phyloP scores from a whole-genome alignment of 2,329 filamentous ascomycete species.

The Aureobasidium uvarum region DNA sequence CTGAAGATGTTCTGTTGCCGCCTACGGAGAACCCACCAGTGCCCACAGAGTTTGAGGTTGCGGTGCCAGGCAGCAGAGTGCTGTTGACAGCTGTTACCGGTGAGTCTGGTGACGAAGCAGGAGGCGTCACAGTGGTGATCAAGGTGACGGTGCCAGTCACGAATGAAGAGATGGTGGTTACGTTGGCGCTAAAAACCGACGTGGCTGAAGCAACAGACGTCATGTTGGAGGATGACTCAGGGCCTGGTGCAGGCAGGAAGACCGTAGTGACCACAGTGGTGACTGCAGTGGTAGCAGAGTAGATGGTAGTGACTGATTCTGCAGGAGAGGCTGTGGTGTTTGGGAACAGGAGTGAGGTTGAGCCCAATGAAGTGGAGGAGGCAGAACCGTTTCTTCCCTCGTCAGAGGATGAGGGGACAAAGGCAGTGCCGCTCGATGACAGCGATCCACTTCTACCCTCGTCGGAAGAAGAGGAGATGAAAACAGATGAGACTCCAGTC shows the following conservation, averaged over 20 bases:
- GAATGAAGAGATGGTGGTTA: constrained; percentile 21
- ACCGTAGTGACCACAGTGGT: constrained; percentile 23
- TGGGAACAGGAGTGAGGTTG: background rate
- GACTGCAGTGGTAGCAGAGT: constrained; percentile 20
- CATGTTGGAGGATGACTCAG: constrained; percentile 12
- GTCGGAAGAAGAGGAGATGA: constrained; percentile 14
- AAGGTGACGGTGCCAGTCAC: constrained; percentile 19
- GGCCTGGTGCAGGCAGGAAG: background rate
- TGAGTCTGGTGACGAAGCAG: constrained; percentile 35
- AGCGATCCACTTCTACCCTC: constrained; percentile 15
- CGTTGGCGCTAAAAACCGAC: constrained; percentile 12
- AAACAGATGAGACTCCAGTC: constrained; percentile 17
- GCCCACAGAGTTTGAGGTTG: constrained; percentile 25
- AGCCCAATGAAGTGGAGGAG: background rate
- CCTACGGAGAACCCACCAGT: background rate
- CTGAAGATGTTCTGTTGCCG: constrained; percentile 1
- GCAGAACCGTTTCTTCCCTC: constrained; percentile 16
- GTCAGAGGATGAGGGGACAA: constrained; percentile 19
- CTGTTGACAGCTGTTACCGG: constrained; percentile 30
- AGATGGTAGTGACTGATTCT: constrained; percentile 14
- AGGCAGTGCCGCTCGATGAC: background rate
- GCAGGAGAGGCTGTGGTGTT: background rate
- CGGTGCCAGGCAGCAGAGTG: constrained; percentile 26
- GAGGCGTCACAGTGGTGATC: constrained; percentile 31
- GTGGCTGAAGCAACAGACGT: constrained; percentile 10